phyloP scores from a whole-genome alignment of 2,329 filamentous ascomycete genomes.

The Raffaelea albimanens region DNA sequence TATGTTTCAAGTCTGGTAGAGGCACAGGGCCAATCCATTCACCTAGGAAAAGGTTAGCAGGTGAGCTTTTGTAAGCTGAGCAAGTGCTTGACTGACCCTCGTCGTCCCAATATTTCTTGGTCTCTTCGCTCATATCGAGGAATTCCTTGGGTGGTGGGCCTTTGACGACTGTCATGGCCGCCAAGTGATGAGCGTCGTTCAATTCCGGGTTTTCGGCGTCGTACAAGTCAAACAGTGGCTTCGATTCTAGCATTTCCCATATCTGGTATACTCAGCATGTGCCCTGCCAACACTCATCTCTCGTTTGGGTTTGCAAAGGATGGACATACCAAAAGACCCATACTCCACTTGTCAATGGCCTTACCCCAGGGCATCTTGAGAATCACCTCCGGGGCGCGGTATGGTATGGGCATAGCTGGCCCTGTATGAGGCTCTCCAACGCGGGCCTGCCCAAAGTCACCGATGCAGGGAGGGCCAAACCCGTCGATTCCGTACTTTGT shows the following conservation, averaged over 20 bases:
- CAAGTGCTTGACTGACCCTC: neutral
- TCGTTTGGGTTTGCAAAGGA: too few species aligned
- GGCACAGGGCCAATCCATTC: slow-evolving; percentile 18
- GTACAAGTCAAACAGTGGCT: slow-evolving; percentile 13
- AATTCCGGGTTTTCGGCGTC: slow-evolving; percentile 12
- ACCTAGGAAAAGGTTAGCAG: slow-evolving; percentile 8
- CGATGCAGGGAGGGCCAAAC: slow-evolving; percentile 20
- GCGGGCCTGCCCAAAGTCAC: slow-evolving; percentile 27
- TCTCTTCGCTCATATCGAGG: slow-evolving; percentile 13
- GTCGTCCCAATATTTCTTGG: slow-evolving; percentile 18
- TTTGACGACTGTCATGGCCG: slow-evolving; percentile 18
- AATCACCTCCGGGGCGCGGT: slow-evolving; percentile 27
- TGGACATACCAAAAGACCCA: slow-evolving; percentile 22
- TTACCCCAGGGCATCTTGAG: slow-evolving; percentile 24
- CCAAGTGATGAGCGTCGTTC: slow-evolving; percentile 20
- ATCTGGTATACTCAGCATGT: slow-evolving; percentile 9
- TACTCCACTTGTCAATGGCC: slow-evolving; percentile 25
- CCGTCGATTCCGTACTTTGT: slow-evolving; percentile 22
- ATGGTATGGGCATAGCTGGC: slow-evolving; percentile 19
- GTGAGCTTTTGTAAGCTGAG: slow-evolving; percentile 9
- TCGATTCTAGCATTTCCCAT: slow-evolving; percentile 17
- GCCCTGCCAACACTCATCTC: too few species aligned
- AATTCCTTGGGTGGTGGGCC: slow-evolving; percentile 19
- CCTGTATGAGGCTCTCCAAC: slow-evolving; percentile 13
- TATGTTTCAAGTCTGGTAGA: slow-evolving; percentile 9